A percentile compares a stretch with the other conserved stretches of the same genome.
These are phyloP conservation scores for Sporothrix brunneoviolacea DNA, from an alignment of 2,329 filamentous ascomycete species.

Conservation along the genomic window DNA sequence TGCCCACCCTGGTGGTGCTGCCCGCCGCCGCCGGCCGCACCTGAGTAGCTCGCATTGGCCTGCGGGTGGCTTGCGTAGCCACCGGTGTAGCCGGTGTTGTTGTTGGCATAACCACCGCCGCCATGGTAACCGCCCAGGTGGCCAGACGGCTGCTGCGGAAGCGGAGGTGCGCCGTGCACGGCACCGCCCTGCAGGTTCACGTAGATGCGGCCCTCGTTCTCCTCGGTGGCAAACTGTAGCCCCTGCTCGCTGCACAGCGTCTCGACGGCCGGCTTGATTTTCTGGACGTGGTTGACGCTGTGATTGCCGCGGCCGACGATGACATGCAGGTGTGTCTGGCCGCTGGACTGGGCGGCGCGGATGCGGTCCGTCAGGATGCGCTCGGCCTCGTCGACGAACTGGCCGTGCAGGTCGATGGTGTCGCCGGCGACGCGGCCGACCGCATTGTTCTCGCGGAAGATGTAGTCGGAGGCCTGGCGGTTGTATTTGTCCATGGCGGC, in stretches of 20 bases:
- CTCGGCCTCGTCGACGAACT: conserved; percentile 92
- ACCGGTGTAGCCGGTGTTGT: background rate
- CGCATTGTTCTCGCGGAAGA: conserved; percentile 93
- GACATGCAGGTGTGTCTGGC: conserved; percentile 80
- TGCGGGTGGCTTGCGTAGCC: conserved; percentile 32
- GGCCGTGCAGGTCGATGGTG: conserved; percentile 89
- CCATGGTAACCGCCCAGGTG: conserved; percentile 32
- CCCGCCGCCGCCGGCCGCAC: conserved; percentile 29
- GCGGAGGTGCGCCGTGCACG: conserved; percentile 36
- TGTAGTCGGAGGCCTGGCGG: conserved; percentile 83
- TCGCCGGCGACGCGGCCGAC: conserved; percentile 66
- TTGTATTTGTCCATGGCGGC: conserved; percentile 83
- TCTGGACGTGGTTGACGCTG: conserved; percentile 72
- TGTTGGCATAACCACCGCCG: conserved; percentile 25
- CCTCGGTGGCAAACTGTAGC: conserved; percentile 76
- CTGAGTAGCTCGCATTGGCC: background rate
- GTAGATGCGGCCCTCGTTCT: conserved; percentile 83
- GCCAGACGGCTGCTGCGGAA: conserved; percentile 40
- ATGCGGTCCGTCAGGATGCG: conserved; percentile 83
- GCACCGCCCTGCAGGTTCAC: conserved; percentile 74
- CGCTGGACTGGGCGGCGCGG: conserved; percentile 62
- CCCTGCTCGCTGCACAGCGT: conserved; percentile 77
- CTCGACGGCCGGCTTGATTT: conserved; percentile 93
- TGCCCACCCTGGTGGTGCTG: conserved; percentile 34
- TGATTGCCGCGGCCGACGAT: conserved; percentile 97